Evolutionary conservation across 2,329 filamentous ascomycete genomes (phyloP).

Genomic region (Neonectria ditissima): DNA sequence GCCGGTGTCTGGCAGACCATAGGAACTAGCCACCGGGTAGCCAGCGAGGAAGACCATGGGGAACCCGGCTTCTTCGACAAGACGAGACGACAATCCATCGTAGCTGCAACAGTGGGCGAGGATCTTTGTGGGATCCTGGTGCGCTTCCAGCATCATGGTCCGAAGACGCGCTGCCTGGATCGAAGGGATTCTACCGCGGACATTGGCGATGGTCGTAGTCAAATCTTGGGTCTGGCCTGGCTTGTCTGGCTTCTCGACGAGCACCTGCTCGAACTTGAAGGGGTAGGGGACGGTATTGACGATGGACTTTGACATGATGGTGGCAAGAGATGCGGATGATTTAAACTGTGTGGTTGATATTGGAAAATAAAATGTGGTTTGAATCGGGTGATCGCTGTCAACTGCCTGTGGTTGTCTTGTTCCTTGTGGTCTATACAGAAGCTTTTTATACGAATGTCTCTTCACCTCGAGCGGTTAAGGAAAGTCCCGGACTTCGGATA

Average conservation of each 20-base stretch:
- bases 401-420: background rate
- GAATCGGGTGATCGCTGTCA: background rate
- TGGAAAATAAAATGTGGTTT: background rate
- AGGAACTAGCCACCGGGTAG: conserved; percentile 54
- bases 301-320: conserved; percentile 39
- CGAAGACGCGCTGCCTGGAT: conserved; percentile 53
- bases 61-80: conserved; percentile 60
- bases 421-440: background rate
- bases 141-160: conserved; percentile 55
- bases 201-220: conserved; percentile 23
- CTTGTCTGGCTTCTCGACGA: conserved; percentile 30
- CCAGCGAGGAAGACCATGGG: conserved; percentile 59
- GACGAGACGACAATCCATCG: conserved; percentile 56
- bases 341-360: background rate
- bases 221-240: conserved; percentile 27
- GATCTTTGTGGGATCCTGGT: conserved; percentile 56
- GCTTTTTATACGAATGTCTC: background rate
- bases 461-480: background rate
- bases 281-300: conserved; percentile 49
- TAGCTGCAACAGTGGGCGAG: conserved; percentile 57
- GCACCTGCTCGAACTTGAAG: conserved; percentile 44
- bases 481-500: conserved; percentile 23
- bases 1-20: conserved; percentile 60
- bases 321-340: background rate
- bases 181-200: conserved; percentile 48